A percentile compares a stretch with the other conserved stretches of the same genome.
phyloP scores from a whole-genome alignment of 192 early-diverging fungal genomes.

The Paraglomus brasilianum region DNA sequence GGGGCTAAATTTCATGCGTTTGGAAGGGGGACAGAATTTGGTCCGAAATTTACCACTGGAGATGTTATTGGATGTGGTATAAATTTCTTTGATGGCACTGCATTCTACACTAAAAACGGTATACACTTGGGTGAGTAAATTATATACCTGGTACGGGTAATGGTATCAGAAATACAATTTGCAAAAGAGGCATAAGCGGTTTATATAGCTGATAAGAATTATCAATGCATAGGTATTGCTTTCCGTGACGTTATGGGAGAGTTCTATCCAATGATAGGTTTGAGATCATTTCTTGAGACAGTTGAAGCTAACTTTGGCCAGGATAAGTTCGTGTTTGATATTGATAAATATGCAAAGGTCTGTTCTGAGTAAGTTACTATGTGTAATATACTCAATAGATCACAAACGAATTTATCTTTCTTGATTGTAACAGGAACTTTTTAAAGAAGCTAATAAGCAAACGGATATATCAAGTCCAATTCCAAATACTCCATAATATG shows the following conservation, averaged over 20 bases:
- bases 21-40: conserved; percentile 76
- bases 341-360: conserved; percentile 62
- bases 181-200: too few species aligned
- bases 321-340: conserved; percentile 68
- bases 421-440: too few species aligned
- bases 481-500: too few species aligned
- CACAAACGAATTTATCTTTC: too few species aligned
- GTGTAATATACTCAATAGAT: too few species aligned
- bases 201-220: too few species aligned
- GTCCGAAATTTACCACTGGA: conserved; percentile 84
- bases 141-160: not conserved
- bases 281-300: conserved; percentile 67
- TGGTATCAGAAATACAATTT: too few species aligned
- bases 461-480: too few species aligned
- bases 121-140: conserved; percentile 54
- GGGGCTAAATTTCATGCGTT: conserved; percentile 76
- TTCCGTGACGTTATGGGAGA: conserved; percentile 40
- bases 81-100: conserved; percentile 69
- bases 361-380: not conserved
- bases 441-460: too few species aligned
- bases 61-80: conserved; percentile 93
- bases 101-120: conserved; percentile 95
- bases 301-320: conserved; percentile 79
- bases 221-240: conserved; percentile 31
- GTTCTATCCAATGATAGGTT: conserved; percentile 71